Evolutionary conservation across 192 early-diverging fungal species (phyloP).

Genomic region (Backusella macrospora): DNA sequence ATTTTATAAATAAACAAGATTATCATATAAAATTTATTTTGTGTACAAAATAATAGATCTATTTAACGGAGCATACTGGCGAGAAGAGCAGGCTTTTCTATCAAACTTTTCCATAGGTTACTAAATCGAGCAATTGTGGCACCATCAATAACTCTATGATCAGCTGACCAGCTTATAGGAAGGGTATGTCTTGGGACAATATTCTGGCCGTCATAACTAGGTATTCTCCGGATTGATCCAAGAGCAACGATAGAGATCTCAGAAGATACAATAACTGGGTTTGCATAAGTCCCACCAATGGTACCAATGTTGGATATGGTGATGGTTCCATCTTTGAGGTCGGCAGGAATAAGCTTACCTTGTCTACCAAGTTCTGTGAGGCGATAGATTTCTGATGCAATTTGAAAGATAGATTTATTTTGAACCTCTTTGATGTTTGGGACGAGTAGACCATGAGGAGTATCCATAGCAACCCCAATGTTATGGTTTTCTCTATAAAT

Average conservation of each 20-base stretch:
- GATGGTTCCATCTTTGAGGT: conserved; percentile 85
- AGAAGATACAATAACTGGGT: conserved; percentile 83
- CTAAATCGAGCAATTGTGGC: conserved; percentile 94
- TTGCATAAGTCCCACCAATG: conserved; percentile 91
- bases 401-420: conserved; percentile 82
- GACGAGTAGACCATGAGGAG: conserved; percentile 88
- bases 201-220: conserved; percentile 49
- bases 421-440: conserved; percentile 95
- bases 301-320: conserved; percentile 95
- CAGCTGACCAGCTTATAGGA: conserved; percentile 88
- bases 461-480: conserved; percentile 97
- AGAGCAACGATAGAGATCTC: conserved; percentile 92
- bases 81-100: conserved; percentile 86
- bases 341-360: conserved; percentile 61
- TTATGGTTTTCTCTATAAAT: conserved; percentile 81
- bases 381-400: conserved; percentile 83
- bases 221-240: conserved; percentile 80
- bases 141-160: conserved; percentile 96
- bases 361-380: conserved; percentile 68
- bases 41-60: no score
- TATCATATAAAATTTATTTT: no score
- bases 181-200: conserved; percentile 76
- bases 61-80: conserved; percentile 59
- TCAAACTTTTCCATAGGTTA: conserved; percentile 75
- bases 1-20: no score